These are phyloP conservation scores for Annulohypoxylon stygium DNA, from an alignment of 495 filamentous ascomycete genomes.

Conservation along the genomic window DNA sequence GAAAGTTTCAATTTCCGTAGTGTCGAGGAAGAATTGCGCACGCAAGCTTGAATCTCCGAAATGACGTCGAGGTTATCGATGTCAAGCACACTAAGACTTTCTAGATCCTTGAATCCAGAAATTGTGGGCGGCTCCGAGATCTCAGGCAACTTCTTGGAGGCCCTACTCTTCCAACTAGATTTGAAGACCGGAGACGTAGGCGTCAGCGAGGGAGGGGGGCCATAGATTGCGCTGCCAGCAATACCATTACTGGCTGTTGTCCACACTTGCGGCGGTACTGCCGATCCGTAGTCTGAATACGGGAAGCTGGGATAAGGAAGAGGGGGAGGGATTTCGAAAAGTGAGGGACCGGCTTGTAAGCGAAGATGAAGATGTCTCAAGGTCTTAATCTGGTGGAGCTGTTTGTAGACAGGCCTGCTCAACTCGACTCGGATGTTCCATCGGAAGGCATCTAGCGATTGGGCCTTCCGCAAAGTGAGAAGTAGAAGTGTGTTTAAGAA, in stretches of 20 bases:
- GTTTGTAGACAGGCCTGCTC: constrained; percentile 68
- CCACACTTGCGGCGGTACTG: constrained; percentile 30
- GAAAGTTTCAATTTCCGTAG: constrained; percentile 69
- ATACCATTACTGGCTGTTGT: constrained; percentile 27
- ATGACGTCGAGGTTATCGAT: constrained; percentile 69
- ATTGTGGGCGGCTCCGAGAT: constrained; percentile 61
- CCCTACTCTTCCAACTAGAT: constrained; percentile 35
- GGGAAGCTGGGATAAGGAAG: constrained; percentile 48
- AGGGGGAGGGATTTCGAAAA: constrained; percentile 61
- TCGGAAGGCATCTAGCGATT: constrained; percentile 67
- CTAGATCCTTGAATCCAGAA: constrained; percentile 68
- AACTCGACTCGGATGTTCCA: constrained; percentile 75
- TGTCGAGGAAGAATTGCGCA: constrained; percentile 63
- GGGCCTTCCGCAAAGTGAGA: constrained; percentile 66
- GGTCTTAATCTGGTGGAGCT: constrained; percentile 63
- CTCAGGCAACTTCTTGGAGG: constrained; percentile 37
- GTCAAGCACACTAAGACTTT: constrained; percentile 66
- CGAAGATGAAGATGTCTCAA: constrained; percentile 70
- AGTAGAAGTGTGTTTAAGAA: constrained; percentile 72
- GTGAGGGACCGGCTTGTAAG: constrained; percentile 65
- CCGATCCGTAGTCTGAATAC: constrained; percentile 6
- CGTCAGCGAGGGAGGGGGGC: constrained; percentile 20
- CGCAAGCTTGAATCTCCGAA: constrained; percentile 65
- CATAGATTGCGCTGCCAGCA: neutral
- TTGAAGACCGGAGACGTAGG: constrained; percentile 21